Conservation (phyloP, 495 filamentous ascomycete species). For the Hypoxylon subgilvum region DNA sequence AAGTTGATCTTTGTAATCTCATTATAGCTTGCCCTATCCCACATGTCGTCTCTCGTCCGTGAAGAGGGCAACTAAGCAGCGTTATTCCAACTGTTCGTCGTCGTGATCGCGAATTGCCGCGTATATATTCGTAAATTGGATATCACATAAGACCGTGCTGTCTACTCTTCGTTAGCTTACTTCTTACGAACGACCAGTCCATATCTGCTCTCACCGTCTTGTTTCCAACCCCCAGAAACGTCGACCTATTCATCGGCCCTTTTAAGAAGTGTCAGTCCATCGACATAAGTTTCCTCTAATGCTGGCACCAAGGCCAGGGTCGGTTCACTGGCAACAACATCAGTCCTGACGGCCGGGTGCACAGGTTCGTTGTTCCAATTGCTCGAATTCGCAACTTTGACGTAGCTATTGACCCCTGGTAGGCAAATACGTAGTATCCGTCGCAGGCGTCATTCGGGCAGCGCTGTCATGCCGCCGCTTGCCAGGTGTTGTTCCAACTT, state of each 20-base stretch:
- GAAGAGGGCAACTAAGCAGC: slow-evolving; percentile 13
- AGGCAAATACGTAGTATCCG: slow-evolving; percentile 16
- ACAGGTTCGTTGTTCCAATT: slow-evolving; percentile 23
- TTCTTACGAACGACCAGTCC: not conserved
- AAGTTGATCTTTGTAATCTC: slow-evolving; percentile 20
- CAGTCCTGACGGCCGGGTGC: slow-evolving; percentile 3
- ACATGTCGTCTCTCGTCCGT: slow-evolving; percentile 8
- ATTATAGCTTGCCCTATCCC: slow-evolving; percentile 12
- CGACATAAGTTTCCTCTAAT: slow-evolving; percentile 2
- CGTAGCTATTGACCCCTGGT: slow-evolving; percentile 20
- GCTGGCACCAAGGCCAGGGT: slow-evolving; percentile 24
- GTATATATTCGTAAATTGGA: slow-evolving; percentile 22
- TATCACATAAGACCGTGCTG: slow-evolving; percentile 20
- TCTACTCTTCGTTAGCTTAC: slow-evolving; percentile 10
- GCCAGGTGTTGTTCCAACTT: slow-evolving; percentile 20
- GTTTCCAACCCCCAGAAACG: slow-evolving; percentile 21
- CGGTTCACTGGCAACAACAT: slow-evolving; percentile 12
- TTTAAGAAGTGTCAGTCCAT: slow-evolving; percentile 23
- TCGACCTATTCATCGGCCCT: slow-evolving; percentile 17
- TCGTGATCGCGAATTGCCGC: slow-evolving; percentile 25
- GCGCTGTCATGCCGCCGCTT: slow-evolving; percentile 26
- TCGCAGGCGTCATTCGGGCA: slow-evolving; percentile 12
- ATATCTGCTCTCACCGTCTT: slow-evolving; percentile 17
- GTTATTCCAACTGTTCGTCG: slow-evolving; percentile 27
- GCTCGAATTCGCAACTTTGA: slow-evolving; percentile 20